phyloP scores from a whole-genome alignment of 345 rosid genomes.

The Aethionema arabicum region DNA sequence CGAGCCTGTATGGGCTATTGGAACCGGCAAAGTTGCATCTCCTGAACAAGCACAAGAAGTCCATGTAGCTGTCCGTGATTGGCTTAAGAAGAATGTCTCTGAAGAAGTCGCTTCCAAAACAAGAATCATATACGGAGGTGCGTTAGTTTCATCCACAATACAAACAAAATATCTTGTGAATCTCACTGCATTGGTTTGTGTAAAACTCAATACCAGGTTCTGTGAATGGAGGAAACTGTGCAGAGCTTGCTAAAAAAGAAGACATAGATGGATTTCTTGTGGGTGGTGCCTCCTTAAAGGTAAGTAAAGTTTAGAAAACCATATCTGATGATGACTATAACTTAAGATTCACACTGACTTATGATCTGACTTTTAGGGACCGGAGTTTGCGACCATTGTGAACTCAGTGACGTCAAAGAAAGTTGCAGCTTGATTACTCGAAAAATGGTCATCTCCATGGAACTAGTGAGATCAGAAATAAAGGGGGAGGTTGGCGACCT shows the following conservation, averaged over 20 bases:
- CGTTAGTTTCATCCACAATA: background rate
- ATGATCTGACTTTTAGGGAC: slow-evolving; percentile 55
- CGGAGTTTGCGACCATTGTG: slow-evolving; percentile 90
- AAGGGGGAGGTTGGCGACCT: slow-evolving; percentile 27
- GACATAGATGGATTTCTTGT: slow-evolving; percentile 99
- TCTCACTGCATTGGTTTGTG: background rate
- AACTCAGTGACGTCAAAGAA: slow-evolving; percentile 87
- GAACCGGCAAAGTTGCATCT: slow-evolving; percentile 95
- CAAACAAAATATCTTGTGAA: slow-evolving; percentile 7
- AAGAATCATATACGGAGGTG: slow-evolving; percentile 97
- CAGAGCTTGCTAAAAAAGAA: slow-evolving; percentile 92
- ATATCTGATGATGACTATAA: slow-evolving; percentile 16
- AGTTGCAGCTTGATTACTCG: slow-evolving; percentile 65
- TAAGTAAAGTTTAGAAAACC: slow-evolving; percentile 28
- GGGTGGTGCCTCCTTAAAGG: slow-evolving; percentile 99
- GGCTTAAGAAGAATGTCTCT: slow-evolving; percentile 90
- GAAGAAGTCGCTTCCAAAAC: slow-evolving; percentile 90
- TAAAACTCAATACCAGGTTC: slow-evolving; percentile 54
- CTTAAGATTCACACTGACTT: slow-evolving; percentile 14
- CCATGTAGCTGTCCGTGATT: slow-evolving; percentile 79
- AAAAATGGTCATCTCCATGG: slow-evolving; percentile 25
- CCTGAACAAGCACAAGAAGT: slow-evolving; percentile 98
- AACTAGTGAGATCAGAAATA: slow-evolving; percentile 26
- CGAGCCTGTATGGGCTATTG: slow-evolving; percentile 99
- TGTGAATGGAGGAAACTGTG: slow-evolving; percentile 89